Evolutionary conservation across 805 yeast genomes (phyloP).

Genomic region (Candida broadrunensis): DNA sequence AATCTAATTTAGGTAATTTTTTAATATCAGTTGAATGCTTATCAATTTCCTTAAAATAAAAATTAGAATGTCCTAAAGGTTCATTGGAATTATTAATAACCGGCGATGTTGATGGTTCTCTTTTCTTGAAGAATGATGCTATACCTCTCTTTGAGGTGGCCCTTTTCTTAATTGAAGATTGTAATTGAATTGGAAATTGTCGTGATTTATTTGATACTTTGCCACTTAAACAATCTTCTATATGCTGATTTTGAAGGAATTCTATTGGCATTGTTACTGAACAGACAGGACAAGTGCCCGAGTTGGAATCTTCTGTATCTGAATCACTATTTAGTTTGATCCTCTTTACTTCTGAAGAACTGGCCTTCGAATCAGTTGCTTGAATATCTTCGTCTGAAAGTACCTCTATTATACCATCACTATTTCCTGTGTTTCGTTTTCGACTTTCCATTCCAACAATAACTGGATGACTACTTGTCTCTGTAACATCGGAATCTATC

Average conservation of each 20-base stretch:
- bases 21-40: slow-evolving; percentile 27
- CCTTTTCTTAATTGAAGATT: slow-evolving; percentile 6
- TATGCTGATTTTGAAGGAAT: slow-evolving; percentile 55
- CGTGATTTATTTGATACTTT: slow-evolving; percentile 10
- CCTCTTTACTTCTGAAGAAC: slow-evolving; percentile 1
- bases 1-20: slow-evolving; percentile 63
- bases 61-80: slow-evolving; percentile 20
- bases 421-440: not conserved
- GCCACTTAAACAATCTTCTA: slow-evolving; percentile 56
- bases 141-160: slow-evolving; percentile 15
- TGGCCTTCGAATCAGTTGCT: not conserved
- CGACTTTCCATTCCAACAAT: not conserved
- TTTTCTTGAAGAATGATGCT: slow-evolving; percentile 27
- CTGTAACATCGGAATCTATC: not conserved
- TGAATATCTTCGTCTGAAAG: slow-evolving; percentile 11
- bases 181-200: slow-evolving; percentile 1
- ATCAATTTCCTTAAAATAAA: slow-evolving; percentile 27
- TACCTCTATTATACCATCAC: slow-evolving; percentile 11
- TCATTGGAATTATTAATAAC: not conserved
- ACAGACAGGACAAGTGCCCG: slow-evolving; percentile 72
- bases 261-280: slow-evolving; percentile 49
- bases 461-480: slow-evolving; percentile 2
- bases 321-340: not conserved
- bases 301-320: not conserved
- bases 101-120: not conserved